Conservation (phyloP, 164 flowering plant genomes). For the Protea cynaroides region DNA sequence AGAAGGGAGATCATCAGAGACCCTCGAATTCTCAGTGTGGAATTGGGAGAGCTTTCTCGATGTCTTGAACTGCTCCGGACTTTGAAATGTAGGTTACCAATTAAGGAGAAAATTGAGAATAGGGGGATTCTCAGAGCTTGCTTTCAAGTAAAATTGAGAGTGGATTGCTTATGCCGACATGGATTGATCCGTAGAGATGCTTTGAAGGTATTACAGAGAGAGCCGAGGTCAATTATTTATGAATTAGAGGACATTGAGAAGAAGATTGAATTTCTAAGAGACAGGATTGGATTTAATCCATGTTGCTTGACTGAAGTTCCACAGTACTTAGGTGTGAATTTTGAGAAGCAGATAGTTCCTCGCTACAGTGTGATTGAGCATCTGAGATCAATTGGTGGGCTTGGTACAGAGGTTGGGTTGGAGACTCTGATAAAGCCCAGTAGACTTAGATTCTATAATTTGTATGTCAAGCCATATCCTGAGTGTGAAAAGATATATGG, state of each 20-base stretch:
- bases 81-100: slow-evolving; percentile 55
- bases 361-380: slow-evolving; percentile 67
- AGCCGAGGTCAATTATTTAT: slow-evolving; percentile 61
- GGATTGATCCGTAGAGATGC: slow-evolving; percentile 82
- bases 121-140: slow-evolving; percentile 59
- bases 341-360: slow-evolving; percentile 81
- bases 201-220: slow-evolving; percentile 61
- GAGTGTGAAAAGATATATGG: slow-evolving; percentile 71
- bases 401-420: slow-evolving; percentile 63
- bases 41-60: slow-evolving; percentile 69
- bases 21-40: slow-evolving; percentile 58
- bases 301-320: slow-evolving; percentile 62
- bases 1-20: slow-evolving; percentile 42
- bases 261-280: slow-evolving; percentile 61
- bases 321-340: slow-evolving; percentile 75
- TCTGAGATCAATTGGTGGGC: slow-evolving; percentile 62
- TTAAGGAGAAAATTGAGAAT: slow-evolving; percentile 44
- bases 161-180: slow-evolving; percentile 66
- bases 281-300: slow-evolving; percentile 36
- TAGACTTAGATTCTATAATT: slow-evolving; percentile 64
- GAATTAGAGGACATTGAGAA: slow-evolving; percentile 51
- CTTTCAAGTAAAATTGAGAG: slow-evolving; percentile 59
- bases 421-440: slow-evolving; percentile 54
- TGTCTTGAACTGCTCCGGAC: slow-evolving; percentile 45
- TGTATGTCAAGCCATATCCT: slow-evolving; percentile 92